phyloP scores from a whole-genome alignment of 2,329 filamentous ascomycete genomes.

The Penicillium sp. region DNA sequence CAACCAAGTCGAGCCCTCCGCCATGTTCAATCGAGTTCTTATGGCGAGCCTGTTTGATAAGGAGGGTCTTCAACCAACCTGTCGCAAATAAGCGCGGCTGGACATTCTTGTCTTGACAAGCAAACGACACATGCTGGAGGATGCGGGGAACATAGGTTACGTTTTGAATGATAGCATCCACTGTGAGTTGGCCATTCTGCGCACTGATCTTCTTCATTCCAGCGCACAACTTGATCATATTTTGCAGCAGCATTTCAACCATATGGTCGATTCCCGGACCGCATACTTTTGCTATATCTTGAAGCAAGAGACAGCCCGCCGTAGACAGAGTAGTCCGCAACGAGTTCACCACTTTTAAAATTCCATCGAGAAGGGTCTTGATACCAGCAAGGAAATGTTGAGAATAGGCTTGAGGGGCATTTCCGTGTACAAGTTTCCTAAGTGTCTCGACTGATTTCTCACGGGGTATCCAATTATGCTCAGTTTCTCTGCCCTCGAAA shows the following conservation, averaged over 20 bases:
- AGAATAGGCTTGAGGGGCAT: slow-evolving; percentile 72
- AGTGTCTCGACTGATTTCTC: slow-evolving; percentile 77
- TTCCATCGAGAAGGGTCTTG: slow-evolving; percentile 75
- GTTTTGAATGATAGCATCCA: slow-evolving; percentile 75
- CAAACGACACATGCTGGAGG: slow-evolving; percentile 78
- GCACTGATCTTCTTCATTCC: slow-evolving; percentile 91
- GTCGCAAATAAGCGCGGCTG: slow-evolving; percentile 75
- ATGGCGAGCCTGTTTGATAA: slow-evolving; percentile 71
- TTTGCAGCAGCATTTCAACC: slow-evolving; percentile 85
- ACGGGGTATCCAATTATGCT: slow-evolving; percentile 84
- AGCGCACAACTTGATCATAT: slow-evolving; percentile 81
- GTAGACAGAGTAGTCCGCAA: slow-evolving; percentile 86
- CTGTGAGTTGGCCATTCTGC: slow-evolving; percentile 73
- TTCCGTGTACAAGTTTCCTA: slow-evolving; percentile 75
- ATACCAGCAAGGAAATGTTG: slow-evolving; percentile 67
- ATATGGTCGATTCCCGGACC: slow-evolving; percentile 79
- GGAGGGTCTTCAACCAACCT: slow-evolving; percentile 77
- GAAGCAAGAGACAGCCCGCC: slow-evolving; percentile 76
- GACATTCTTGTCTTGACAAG: slow-evolving; percentile 89
- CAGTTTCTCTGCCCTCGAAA: slow-evolving; percentile 85
- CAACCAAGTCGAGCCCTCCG: slow-evolving; percentile 75
- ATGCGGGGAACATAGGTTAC: slow-evolving; percentile 76
- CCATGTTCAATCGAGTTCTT: slow-evolving; percentile 79
- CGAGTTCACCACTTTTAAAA: slow-evolving; percentile 79
- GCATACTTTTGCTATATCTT: slow-evolving; percentile 74